Evolutionary conservation across 2,329 filamentous ascomycete genomes (phyloP), one percentile per base, ranked within the genome.

Genomic region (Fusarium lateritium): DNA sequence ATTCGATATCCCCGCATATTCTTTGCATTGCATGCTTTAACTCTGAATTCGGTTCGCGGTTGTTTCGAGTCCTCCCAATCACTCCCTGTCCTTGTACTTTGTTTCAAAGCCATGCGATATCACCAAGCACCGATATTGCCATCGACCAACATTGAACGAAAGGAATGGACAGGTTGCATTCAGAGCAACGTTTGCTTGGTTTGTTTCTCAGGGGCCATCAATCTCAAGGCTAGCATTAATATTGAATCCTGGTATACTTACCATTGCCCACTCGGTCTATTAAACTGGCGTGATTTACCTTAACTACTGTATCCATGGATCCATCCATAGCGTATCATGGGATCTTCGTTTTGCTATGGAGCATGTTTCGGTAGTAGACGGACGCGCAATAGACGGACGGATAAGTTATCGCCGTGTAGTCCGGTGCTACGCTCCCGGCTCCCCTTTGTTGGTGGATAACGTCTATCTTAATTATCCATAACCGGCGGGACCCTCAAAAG

Each of bases 51-150:
- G 59, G 67, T 53, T 57, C 67, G 59, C 59, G 60, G 68, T 65
- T 70, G 67, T 70, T 70, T 70, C 67, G 67, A 64, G 50, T 59
- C 53, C 44, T 40, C 31, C 22, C 21, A 57, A 50, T 46, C 21
- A 55, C 43, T 59, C 61, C 60, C 59, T 31, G 31, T 40, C 50
- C 59, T 50, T 70, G 65, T 49, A 57, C 62, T 65, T 72, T 74
- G 71, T 73, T 73, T 73, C 71, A 73, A 71, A 57, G 65, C 67
- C 71, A 74, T 71, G 64, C 71, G 51, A 65, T 58, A 53, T 51
- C 49, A 43, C 45, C 58, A 65, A 46, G 36, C 28, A 31, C 57
- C 42, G 60, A 58, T 51, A 62, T 64, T 56, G 33, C 60, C 39
- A 45, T 43, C 58, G 19, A 47, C 50, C 55, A 47, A 49, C 47